Percentiles rank a stretch among this genome's conserved stretches.
phyloP scores from a whole-genome alignment of 2,329 filamentous ascomycete species.

The Aureobasidium sp. region DNA sequence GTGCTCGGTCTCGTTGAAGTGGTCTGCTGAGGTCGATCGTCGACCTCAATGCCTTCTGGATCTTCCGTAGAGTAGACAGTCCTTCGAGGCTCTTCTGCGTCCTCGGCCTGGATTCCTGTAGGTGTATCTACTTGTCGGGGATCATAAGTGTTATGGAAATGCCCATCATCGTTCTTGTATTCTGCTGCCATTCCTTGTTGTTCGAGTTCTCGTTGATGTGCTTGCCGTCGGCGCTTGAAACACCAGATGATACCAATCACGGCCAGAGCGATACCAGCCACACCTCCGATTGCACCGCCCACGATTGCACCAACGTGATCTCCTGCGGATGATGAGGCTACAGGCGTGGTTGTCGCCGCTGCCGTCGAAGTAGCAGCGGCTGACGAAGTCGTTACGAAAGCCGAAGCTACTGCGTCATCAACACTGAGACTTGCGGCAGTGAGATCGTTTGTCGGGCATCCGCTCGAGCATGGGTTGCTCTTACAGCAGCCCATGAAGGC shows the following conservation, averaged over 20 bases:
- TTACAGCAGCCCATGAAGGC: conserved; percentile 10
- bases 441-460: not conserved
- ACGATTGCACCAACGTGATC: not conserved
- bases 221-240: not conserved
- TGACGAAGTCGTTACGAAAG: not conserved
- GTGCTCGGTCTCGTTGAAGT: not conserved
- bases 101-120: not conserved
- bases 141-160: not conserved
- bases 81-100: not conserved
- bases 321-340: not conserved
- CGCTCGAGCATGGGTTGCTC: conserved; percentile 6
- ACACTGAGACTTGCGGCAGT: not conserved
- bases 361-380: not conserved
- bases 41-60: not conserved
- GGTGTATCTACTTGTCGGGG: not conserved
- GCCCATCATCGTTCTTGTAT: not conserved
- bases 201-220: not conserved
- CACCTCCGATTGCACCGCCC: not conserved
- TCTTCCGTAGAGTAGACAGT: not conserved
- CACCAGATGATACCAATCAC: not conserved
- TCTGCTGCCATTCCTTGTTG: not conserved
- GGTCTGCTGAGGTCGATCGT: not conserved
- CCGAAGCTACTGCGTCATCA: not conserved
- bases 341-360: not conserved
- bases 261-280: not conserved